Evolutionary conservation across 768 basidiomycete genomes (phyloP), one percentile per base, ranked within the genome.

Genomic region (Serendipita sp.): DNA sequence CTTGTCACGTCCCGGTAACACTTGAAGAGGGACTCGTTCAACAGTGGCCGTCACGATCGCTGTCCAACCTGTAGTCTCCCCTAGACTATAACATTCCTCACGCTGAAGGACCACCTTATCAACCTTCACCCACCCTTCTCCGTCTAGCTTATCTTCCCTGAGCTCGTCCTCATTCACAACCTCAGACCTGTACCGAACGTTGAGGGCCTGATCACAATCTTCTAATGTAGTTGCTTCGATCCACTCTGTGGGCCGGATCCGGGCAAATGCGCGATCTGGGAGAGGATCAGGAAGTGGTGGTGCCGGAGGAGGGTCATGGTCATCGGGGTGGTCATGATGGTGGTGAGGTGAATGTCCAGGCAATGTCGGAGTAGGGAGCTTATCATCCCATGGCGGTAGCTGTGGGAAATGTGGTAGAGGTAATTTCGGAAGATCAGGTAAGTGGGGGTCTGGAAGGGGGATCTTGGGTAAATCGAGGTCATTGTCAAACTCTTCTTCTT

Each of bases 1-100:
- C 67, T 79, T 82, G 72, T 89, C 80, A 47, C 90, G 80, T 3
- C 89, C 88, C 0, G 89, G 88, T 0, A 92, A 75, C 8, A 91
- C 86, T 65, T 89, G 75, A 35, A 92, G 74, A 11, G 89, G 88
- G 10, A 89, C 84, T 68, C 91, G 86, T 1, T 79, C 77, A 54
- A 91, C 80, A 68, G 78, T 78, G 5, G 90, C 87, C 0, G 79
- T 78, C 10, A 75, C 74, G 67, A 84, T 83, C 2, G 77, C 75
- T 0, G 81, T 76, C 3, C 84, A 86, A 8, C 30, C 28, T 18
- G 80, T 79, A 15, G 74, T 79, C 60, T 76, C 80, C 34, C 74
- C 74, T 75, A 67, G 2, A 28, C 70, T 3, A 76, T 73, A n/a
- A 76, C 74, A 13, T 74, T 77, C 13, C 76, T 78, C n/a, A 63